Conservation (phyloP, 164 flowering plant genomes). For the Protea cynaroides region DNA sequence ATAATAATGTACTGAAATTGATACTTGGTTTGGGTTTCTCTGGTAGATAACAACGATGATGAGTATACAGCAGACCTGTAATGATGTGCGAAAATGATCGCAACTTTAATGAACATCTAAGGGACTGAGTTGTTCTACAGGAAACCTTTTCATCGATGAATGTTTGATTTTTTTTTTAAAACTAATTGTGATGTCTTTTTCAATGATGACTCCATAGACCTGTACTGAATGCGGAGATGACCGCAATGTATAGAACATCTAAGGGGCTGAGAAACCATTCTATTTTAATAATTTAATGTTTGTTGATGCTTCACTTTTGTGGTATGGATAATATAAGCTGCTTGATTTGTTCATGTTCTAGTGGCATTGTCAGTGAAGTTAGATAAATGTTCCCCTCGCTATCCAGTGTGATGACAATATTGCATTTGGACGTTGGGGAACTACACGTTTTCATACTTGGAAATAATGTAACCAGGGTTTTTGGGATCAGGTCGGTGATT, state of each 20-base stretch:
- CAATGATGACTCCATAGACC: conserved; percentile 35
- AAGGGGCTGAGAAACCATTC: conserved; percentile 20
- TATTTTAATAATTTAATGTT: neutral
- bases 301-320: neutral
- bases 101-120: conserved; percentile 45
- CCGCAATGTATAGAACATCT: conserved; percentile 16
- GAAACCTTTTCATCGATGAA: neutral
- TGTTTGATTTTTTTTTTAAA: neutral
- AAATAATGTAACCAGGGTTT: neutral
- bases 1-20: neutral
- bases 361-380: conserved; percentile 4
- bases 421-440: conserved; percentile 23
- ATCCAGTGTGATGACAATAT: conserved; percentile 7
- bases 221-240: conserved; percentile 24
- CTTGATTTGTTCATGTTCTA: neutral
- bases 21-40: too few relatives aligned
- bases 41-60: conserved; percentile 14
- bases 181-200: neutral
- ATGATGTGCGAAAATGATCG: conserved; percentile 49
- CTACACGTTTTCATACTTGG: neutral
- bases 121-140: conserved; percentile 33
- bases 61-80: conserved; percentile 42
- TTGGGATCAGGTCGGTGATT: too few relatives aligned
- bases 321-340: neutral
- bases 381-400: conserved; percentile 22